Percentiles rank a stretch among this genome's conserved stretches.
Conservation (phyloP, 139 green algal genomes). For the Limnomonas spitsbergensis region DNA sequence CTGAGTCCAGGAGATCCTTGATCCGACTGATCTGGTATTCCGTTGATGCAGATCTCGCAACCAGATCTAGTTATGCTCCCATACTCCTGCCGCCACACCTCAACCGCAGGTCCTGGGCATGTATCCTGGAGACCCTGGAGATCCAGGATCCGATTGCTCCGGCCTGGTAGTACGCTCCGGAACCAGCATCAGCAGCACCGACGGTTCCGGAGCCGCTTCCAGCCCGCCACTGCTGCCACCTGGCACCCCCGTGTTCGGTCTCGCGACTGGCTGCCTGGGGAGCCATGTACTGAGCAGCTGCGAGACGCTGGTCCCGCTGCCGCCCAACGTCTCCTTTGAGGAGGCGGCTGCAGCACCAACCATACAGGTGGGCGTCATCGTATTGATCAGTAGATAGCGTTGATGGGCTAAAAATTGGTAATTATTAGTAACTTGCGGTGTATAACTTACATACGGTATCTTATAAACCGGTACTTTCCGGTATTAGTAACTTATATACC, state of each 20-base stretch:
- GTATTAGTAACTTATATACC: constrained; percentile 32
- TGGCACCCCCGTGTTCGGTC: constrained; percentile 70
- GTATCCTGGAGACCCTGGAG: constrained; percentile 55
- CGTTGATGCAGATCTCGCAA: no score
- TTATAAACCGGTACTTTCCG: constrained; percentile 49
- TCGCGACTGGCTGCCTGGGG: constrained; percentile 65
- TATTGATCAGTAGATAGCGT: not conserved
- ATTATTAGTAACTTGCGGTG: not conserved
- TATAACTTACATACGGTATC: not conserved
- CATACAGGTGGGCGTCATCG: not conserved
- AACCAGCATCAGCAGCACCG: not conserved
- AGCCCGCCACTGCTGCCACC: not conserved
- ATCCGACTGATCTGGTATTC: no score
- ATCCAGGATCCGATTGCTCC: constrained; percentile 63
- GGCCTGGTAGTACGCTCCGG: constrained; percentile 54
- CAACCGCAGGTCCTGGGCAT: constrained; percentile 4
- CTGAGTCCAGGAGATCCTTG: no score
- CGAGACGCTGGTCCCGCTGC: constrained; percentile 56
- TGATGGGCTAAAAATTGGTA: not conserved
- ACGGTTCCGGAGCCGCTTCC: not conserved
- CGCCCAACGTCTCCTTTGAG: constrained; percentile 57
- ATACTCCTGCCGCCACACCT: no score
- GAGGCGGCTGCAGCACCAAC: constrained; percentile 20
- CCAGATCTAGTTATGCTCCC: no score
- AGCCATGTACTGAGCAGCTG: constrained; percentile 52